Conservation (phyloP, 169 alveolate genomes). For the Cytauxzoon felis region DNA sequence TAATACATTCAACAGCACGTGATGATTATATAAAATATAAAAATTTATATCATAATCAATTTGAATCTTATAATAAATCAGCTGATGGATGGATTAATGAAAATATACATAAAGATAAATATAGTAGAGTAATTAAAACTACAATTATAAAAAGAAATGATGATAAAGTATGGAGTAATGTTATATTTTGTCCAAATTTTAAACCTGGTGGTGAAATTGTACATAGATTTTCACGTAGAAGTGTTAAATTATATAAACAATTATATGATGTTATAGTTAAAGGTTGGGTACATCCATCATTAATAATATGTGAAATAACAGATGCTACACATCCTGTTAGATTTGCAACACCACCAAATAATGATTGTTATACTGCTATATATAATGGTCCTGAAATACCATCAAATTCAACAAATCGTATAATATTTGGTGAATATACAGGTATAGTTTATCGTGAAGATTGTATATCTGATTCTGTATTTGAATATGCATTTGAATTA, state of each 20-base stretch:
- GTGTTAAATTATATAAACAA: slow-evolving; percentile 52
- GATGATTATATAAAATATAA: slow-evolving; percentile 44
- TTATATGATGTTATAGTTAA: slow-evolving; percentile 65
- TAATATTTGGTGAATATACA: slow-evolving; percentile 83
- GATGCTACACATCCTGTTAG: slow-evolving; percentile 83
- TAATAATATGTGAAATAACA: slow-evolving; percentile 72
- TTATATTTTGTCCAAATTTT: slow-evolving; percentile 70
- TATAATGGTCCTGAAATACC: slow-evolving; percentile 77
- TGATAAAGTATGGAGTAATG: slow-evolving; percentile 58
- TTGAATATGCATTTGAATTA: slow-evolving; percentile 81
- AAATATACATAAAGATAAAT: too few relatives aligned
- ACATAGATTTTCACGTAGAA: slow-evolving; percentile 46
- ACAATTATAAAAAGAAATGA: neutral
- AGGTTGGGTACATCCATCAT: slow-evolving; percentile 77
- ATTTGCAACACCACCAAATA: slow-evolving; percentile 79
- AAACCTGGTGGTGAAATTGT: slow-evolving; percentile 64
- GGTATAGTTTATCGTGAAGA: slow-evolving; percentile 77
- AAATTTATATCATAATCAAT: slow-evolving; percentile 62
- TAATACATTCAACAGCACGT: slow-evolving; percentile 57
- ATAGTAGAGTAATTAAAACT: neutral
- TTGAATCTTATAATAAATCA: slow-evolving; percentile 65
- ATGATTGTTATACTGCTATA: slow-evolving; percentile 81
- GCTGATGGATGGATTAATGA: slow-evolving; percentile 75
- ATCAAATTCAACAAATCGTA: slow-evolving; percentile 58
- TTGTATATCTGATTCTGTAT: slow-evolving; percentile 64